Base-by-base conservation (phyloP, 73 alveolate species). In the Paramecium caudatum region DNA sequence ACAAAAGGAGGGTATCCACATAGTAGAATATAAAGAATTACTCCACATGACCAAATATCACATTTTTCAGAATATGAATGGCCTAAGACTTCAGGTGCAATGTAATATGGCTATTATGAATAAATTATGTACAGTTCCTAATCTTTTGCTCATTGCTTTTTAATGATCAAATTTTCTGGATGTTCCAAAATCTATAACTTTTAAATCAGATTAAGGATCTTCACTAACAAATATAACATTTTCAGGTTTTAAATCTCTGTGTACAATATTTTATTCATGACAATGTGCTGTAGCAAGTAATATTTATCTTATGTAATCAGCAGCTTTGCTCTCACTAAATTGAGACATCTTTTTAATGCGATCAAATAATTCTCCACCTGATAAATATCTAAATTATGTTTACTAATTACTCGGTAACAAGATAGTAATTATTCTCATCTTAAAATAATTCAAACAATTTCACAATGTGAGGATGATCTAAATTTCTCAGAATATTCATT, bases 101-200 rank as follows among this genome's bases (percentile, higher is more conserved):
- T 91, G 49, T 91, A 93, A 46, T 68, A 93, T 8, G 93, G 85
- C 92, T 88, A 3, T 55, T 33, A 15, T 15, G 25, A 61, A 12
- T 15, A 17, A 6, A 46, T 27, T 63, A 4, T 32, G 32, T 86
- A 86, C 93, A 6, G 94, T 90, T 49, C 94, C 94, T 17, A 90
- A 47, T 50, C 90, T 90, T 90, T 82, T 82, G 5, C 82, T 74
- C 91, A 90, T 90, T 0, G 25, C 43, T 68, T 91, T 85, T 25
- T 41, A 36, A 17, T 87, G 23, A 36, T 90, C 94, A 46, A 91
- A 86, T 50, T 80, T 92, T 43, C 91, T 36, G 12, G 94, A 80
- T 23, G 97, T 93, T 7, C 99, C 99, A 91, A 97, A 97, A 91
- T 96, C 99, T 8, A 97, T 96, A 16, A 97, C 95, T 93, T 97